Evolutionary conservation across 2,329 filamentous ascomycete species (phyloP), one percentile per base, ranked within the genome.

Genomic region (Cordyceps militaris): DNA sequence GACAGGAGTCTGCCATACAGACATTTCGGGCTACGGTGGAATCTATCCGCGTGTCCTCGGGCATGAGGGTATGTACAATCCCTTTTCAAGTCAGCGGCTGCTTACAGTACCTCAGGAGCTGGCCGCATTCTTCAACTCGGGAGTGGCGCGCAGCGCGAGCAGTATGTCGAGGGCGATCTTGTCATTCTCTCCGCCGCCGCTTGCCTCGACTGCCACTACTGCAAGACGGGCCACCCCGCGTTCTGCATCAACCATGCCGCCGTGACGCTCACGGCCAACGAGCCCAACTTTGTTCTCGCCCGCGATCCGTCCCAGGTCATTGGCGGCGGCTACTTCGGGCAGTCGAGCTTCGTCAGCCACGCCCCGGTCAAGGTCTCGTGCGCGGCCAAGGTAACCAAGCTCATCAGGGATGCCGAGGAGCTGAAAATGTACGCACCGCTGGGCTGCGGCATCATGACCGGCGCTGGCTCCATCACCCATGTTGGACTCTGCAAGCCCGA

Each of bases 371-470:
- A 56, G 26, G 34, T 56, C n/a, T 56, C 54, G 4, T 32, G 44
- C 34, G 54, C 54, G 14, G 44, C 34, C n/a, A 56, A 56, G 23
- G 44, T 56, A 11, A 49, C 44, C 7, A 23, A 42, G 24, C 36
- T 56, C 4, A 28, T 56, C 28, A 49, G 36, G 14, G 54, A 49
- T 14, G 54, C 54, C 16, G 46, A n/a, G 2, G 44, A 56, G 44
- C 32, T 50, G 5, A 30, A 32, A 14, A 9, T 40, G 14, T 49
- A 56, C 16, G 54, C 54, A 13, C 54, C 54, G 34, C 32, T 56
- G 8, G 55, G 55, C 9, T 57, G 46, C 30, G 46, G 54, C 10
- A 57, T 57, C 34, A 57, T 50, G 54, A 57, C 54, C 16, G 54
- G 54, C 14, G 32, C 55, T 9, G 55, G 55, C 14, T 50, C 55